Conservation (phyloP, 768 basidiomycete genomes). For the Mycena leptocephala region DNA sequence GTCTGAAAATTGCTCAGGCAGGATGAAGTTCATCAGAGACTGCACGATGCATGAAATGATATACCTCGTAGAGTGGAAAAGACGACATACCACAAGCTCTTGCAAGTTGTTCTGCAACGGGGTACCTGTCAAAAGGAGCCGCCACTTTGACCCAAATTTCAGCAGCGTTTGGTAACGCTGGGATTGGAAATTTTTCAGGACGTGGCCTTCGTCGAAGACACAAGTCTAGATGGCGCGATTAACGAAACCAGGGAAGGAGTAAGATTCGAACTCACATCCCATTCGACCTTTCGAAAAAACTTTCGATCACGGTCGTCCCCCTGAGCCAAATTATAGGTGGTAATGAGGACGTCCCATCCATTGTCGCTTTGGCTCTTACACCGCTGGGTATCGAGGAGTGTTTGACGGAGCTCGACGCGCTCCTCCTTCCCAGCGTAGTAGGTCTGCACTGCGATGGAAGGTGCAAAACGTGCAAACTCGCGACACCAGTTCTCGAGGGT, state of each 20-base stretch:
- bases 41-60: constrained; percentile 49
- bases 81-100: constrained; percentile 85
- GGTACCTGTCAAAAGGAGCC: constrained; percentile 94
- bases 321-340: constrained; percentile 96
- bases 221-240: constrained; percentile 74
- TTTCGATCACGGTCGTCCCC: constrained; percentile 93
- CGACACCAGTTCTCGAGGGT: constrained; percentile 99
- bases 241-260: not conserved
- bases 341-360: constrained; percentile 95
- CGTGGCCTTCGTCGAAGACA: constrained; percentile 97
- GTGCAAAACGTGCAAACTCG: constrained; percentile 94
- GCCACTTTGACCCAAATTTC: constrained; percentile 90
- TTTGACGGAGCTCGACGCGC: constrained; percentile 80
- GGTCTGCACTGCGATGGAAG: constrained; percentile 86
- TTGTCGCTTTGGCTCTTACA: constrained; percentile 63
- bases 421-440: constrained; percentile 97
- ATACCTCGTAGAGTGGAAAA: not conserved
- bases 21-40: constrained; percentile 98
- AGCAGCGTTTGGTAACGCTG: constrained; percentile 94
- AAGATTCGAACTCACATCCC: constrained; percentile 84
- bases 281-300: constrained; percentile 92
- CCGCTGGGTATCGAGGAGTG: constrained; percentile 74
- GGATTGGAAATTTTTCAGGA: constrained; percentile 98
- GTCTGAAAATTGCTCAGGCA: constrained; percentile 90
- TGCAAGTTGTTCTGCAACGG: constrained; percentile 95